Base-by-base conservation (phyloP, 1,284 basidiomycete genomes). In the Tylopilus orsonianus region DNA sequence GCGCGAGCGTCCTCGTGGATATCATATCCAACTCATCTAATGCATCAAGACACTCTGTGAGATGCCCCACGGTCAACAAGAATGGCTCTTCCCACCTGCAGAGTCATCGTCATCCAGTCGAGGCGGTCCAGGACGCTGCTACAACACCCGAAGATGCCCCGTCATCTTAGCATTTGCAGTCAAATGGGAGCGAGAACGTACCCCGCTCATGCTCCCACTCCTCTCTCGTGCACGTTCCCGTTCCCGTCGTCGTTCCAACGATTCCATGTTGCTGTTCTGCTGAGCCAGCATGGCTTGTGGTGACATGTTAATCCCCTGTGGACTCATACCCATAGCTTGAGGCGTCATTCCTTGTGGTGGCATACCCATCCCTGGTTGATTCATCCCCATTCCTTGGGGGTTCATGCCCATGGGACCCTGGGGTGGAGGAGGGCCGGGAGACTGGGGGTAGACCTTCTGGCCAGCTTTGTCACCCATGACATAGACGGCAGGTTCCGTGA, bases 21-120 rank as follows among this genome's bases (percentile, higher is more conserved):
- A 90, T 81, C 48, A 75, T 71, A 46, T 90, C 85, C 14, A 77
- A 70, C 55, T 90, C 88, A 56, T 90, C 87, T 81, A 49, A 18
- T 27, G 24, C n/a, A 38, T 14, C 33, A 43, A 23, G 24, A 10
- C 14, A 14, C 4, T 30, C 27, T 13, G 48, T 51, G 27, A 42
- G 18, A 37, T 35, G 29, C 10, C 41, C 22, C 16, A 33, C 19
- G 14, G 13, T 12, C 16, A 6, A 45, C 26, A 52, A 26, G 33
- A 23, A 24, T 2, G 55, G 27, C n/a, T 1, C 19, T 3, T 29
- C 73, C 34, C 50, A 83, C 83, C 84, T 61, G 78, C 83, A 4
- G 84, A 85, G 48, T 87, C 83, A 14, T 87, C 84, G 19, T 87
- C 85, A 16, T 85, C 81, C 22, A 73, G 52, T 20, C 73, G 71